Evolutionary conservation across 1,284 basidiomycete genomes (phyloP).

Genomic region (Filobasidium uniguttulatum): DNA sequence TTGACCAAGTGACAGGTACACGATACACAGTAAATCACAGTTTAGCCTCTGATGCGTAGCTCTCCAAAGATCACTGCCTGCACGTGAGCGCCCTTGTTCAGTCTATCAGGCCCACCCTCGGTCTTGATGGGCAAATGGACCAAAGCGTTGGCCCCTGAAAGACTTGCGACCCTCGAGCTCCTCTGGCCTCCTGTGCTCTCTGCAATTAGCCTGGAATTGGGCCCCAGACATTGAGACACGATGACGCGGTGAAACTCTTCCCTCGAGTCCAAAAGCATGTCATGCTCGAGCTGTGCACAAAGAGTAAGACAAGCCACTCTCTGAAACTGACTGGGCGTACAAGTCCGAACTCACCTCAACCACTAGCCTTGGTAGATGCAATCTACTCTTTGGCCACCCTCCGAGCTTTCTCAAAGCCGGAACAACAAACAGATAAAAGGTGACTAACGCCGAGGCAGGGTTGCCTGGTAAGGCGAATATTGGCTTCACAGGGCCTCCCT

Average conservation of each 20-base stretch:
- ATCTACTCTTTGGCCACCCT: slow-evolving; percentile 47
- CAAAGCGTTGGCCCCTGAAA: slow-evolving; percentile 63
- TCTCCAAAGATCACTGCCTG: slow-evolving; percentile 56
- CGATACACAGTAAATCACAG: too few species aligned
- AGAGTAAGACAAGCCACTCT: not conserved
- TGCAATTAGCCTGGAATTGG: slow-evolving; percentile 45
- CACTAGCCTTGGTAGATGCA: slow-evolving; percentile 49
- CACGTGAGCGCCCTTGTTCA: slow-evolving; percentile 45
- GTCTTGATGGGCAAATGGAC: slow-evolving; percentile 48
- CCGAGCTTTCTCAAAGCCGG: slow-evolving; percentile 61
- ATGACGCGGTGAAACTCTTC: slow-evolving; percentile 69
- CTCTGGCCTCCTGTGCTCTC: slow-evolving; percentile 71
- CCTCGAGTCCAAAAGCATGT: slow-evolving; percentile 56
- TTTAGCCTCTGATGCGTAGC: slow-evolving; percentile 41
- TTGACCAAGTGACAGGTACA: too few species aligned
- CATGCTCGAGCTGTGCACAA: slow-evolving; percentile 42
- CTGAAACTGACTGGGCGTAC: not conserved
- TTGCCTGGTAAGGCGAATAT: slow-evolving; percentile 78
- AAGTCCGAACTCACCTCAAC: slow-evolving; percentile 52
- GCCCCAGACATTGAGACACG: slow-evolving; percentile 27
- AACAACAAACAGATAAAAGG: slow-evolving; percentile 69
- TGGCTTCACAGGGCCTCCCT: slow-evolving; percentile 40
- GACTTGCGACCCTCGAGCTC: slow-evolving; percentile 60
- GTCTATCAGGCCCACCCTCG: slow-evolving; percentile 35
- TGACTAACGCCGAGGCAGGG: slow-evolving; percentile 76